Base-by-base conservation (phyloP, 192 early-diverging fungal species). In the Umbelopsis ramanniana region DNA sequence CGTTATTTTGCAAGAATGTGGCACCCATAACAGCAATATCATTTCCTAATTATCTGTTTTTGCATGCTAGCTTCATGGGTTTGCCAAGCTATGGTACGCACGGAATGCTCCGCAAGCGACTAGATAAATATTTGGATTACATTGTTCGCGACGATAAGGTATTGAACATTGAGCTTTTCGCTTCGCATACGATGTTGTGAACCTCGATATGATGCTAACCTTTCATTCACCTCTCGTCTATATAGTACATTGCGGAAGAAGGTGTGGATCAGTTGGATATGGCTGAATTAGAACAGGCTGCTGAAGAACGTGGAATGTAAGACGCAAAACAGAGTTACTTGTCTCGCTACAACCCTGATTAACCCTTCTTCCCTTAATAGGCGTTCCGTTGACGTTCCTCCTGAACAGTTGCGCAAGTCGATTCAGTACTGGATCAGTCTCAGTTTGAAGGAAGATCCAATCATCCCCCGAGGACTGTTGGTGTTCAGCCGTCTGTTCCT, bases 281-380 rank as follows among this genome's bases (percentile, higher is more conserved):
- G 6, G 8, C 67, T 43, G 85, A 87, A 53, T 54, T 87, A 19
- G 78, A 83, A 21, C 43, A 81, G 15, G 85, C 82, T 5, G 74
- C 74, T 35, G 85, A 87, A 68, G 85, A 87, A 68, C 83, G 85
- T 66, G 85, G 85, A 17, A 85, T 87, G 85, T 78, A 66, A 74
- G 76, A 54, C 7, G 11, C 40, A 7, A 12, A 11, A 43, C 40
- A 11, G 11, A 43, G 11, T 43, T 29, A 29, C 3, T 2, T 29
- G 29, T 29, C 29, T 29, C 29, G 29, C 29, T 29, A 29, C 29
- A 43, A 43, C 11, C 40, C 40, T 43, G 1, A 43, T 7, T 43
- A 5, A 11, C 26, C 24, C 12, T 9, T 57, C 11, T 37, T 67
- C 37, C 12, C 29, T 45, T 43, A 15, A 21, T 47, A 77, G 76